Evolutionary conservation across 202 grass and related monocot species (phyloP).

Genomic region (Dendrocalamus latiflorus): DNA sequence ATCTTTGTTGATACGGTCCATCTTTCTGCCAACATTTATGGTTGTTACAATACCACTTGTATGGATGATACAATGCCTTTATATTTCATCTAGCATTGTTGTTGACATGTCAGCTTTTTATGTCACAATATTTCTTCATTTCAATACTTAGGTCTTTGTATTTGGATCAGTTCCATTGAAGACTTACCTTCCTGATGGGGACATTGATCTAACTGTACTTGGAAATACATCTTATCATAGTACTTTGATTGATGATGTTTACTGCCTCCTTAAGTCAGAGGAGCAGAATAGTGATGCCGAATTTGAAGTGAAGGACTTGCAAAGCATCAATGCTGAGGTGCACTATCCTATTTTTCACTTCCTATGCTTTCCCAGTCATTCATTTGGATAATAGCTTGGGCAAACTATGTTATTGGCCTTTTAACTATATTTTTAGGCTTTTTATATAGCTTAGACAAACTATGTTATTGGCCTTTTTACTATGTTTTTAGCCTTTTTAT

Average conservation of each 20-base stretch:
- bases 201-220: constrained; percentile 86
- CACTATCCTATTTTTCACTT: constrained; percentile 18
- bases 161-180: constrained; percentile 93
- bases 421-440: too few relatives aligned
- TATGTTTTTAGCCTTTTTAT: background rate
- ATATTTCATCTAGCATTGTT: background rate
- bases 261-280: constrained; percentile 56
- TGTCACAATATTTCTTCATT: background rate
- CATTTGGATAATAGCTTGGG: background rate
- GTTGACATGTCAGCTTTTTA: background rate
- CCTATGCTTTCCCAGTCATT: background rate
- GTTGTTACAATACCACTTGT: background rate
- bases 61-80: constrained; percentile 6
- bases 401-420: background rate
- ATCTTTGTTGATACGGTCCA: background rate
- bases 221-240: constrained; percentile 46
- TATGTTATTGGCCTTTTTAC: too few relatives aligned
- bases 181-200: constrained; percentile 94
- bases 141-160: constrained; percentile 53
- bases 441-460: too few relatives aligned
- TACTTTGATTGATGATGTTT: constrained; percentile 58
- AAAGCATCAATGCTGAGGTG: constrained; percentile 77
- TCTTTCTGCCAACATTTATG: background rate
- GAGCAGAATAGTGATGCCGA: constrained; percentile 54
- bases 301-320: constrained; percentile 66